Evolutionary conservation across 345 rosid genomes (phyloP), one percentile per base, ranked within the genome.

Genomic region (Heritiera littoralis): DNA sequence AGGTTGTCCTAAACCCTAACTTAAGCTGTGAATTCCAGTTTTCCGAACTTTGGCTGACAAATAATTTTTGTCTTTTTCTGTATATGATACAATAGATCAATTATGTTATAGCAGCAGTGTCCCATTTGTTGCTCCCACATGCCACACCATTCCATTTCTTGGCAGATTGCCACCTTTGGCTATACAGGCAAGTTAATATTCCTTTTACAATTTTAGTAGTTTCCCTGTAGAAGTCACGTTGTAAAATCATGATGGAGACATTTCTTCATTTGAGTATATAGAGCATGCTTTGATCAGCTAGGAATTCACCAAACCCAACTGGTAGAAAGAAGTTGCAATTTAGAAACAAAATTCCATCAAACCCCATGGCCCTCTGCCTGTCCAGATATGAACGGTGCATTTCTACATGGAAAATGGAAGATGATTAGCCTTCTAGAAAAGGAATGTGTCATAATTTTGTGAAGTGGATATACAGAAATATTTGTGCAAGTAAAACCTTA

Each of bases 21-120:
- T 7, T 45, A 15, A 76, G 45, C 76, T 76, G 83, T 2, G 75
- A 75, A 75, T 76, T 76, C 77, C 64, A 18, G 7, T 18, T 30
- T 35, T 41, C 32, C 32, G 4, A 43, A 46, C 0, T 35, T 69
- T n/a, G 20, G 55, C 40, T 54, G 77, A 52, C 66, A 63, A 61
- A 23, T 28, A 20, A n/a, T 11, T 6, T 54, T 81, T 77, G 74
- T 76, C 66, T 77, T 30, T 72, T 55, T 65, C 15, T 5, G 10
- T 43, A 23, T 23, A 23, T 23, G 35, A 67, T 41, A 49, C 14
- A 38, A 75, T 60, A 55, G 63, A 63, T 69, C 82, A 67, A 60
- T 68, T 70, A 70, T 46, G 72, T 38, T 51, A 30, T 18, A 48
- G 13, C 35, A 13, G 43, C 7, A 9, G 71, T 66, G 71, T 66